Evolutionary conservation across 441 rosid genomes (phyloP), one percentile per base, ranked within the genome.

Genomic region (Erysimum cheiri): DNA sequence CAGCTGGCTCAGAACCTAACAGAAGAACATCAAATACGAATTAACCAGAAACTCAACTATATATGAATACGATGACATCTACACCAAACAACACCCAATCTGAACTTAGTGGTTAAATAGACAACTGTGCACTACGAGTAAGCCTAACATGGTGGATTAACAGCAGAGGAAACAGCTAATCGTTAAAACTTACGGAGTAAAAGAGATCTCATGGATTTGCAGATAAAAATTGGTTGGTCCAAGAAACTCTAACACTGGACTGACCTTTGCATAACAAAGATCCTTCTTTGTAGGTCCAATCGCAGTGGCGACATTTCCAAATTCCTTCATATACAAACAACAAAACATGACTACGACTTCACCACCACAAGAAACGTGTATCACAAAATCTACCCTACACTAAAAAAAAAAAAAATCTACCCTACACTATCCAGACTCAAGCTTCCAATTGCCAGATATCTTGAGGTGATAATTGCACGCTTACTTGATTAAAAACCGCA

Each of bases 281-380:
- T 73, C 55, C 73, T 32, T 64, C 70, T 66, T 43, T 66, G 79
- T 82, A 77, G 78, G 82, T 80, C 93, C 91, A 85, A 56, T 80
- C 70, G 84, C 89, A 87, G 70, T 85, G 91, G 70, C 64, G 83
- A 84, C 92, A 89, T 85, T 84, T 87, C 89, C 91, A 84, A 73
- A 76, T 69, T 81, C 89, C 87, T 89, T 80, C 83, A 82, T 60
- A 69, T 64, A 80, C 69, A 76, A 72, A 84, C 71, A 82, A 73
- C 60, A 70, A 53, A 75, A 36, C 54, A 74, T 68, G 65, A 74
- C 78, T 17, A 60, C 3, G 8, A 67, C 72, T 73, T 58, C 61
- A 49, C 67, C 61, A 28, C 62, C 62, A 59, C 2, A 13, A 61
- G 4, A 61, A 46, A 68, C 64, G 47, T 15, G 47, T 15, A 11